Evolutionary conservation across 129 eudicot species (phyloP).

Genomic region (Centaurea solstitialis): DNA sequence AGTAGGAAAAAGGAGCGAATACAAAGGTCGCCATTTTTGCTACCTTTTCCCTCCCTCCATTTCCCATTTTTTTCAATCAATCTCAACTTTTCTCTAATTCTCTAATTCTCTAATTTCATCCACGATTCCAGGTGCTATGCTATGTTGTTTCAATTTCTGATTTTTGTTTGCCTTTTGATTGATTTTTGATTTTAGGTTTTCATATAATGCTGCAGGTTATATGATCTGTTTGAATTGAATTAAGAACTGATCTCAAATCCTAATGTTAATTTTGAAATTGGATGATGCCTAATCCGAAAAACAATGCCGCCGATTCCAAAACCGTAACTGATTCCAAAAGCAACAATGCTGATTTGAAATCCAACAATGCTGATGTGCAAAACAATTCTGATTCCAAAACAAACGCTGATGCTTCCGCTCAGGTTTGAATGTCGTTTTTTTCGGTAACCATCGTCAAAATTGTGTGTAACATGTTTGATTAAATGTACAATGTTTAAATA

Average conservation of each 20-base stretch:
- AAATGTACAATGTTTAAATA: too few species aligned
- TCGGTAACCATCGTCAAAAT: background rate
- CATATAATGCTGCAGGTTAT: conserved; percentile 15
- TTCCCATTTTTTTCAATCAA: background rate
- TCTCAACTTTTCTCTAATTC: background rate
- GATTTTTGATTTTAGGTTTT: background rate
- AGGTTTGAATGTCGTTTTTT: conserved; percentile 22
- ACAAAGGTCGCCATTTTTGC: conserved; percentile 11
- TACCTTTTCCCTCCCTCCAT: conserved; percentile 11
- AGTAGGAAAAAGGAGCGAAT: conserved; percentile 10
- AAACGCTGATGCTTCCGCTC: conserved; percentile 16
- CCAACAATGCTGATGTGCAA: conserved; percentile 14
- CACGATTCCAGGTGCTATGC: conserved; percentile 1
- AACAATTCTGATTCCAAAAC: conserved; percentile 29
- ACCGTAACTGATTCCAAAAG: conserved; percentile 6
- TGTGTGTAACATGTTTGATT: too few species aligned
- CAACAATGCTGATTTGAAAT: background rate
- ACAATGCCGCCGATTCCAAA: conserved; percentile 11
- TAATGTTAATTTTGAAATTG: conserved; percentile 11
- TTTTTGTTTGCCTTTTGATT: conserved; percentile 2
- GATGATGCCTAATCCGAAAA: conserved; percentile 22
- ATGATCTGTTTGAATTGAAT: background rate
- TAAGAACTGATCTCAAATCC: background rate
- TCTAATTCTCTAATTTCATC: conserved; percentile 12
- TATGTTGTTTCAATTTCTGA: background rate